Evolutionary conservation across 257 asterid genomes (phyloP).

Genomic region (Plectranthus barbatus): DNA sequence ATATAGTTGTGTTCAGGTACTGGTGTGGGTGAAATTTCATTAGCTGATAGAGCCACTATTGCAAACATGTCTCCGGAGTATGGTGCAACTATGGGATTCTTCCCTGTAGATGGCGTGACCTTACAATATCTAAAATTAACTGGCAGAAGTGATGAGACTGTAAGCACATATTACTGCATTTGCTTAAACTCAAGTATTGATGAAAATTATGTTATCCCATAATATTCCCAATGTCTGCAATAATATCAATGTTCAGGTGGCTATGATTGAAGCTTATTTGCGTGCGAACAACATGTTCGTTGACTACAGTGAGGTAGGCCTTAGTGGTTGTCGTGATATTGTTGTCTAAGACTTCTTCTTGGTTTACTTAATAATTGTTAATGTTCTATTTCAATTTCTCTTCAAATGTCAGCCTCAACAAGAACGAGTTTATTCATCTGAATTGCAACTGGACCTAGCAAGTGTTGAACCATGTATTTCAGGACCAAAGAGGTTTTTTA

Average conservation of each 20-base stretch:
- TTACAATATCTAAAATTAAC: conserved; percentile 80
- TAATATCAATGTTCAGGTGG: conserved; percentile 42
- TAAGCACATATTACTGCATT: conserved; percentile 27
- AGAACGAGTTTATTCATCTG: conserved; percentile 74
- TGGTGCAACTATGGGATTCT: conserved; percentile 99
- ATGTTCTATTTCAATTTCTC: conserved; percentile 8
- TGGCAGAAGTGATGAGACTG: conserved; percentile 93
- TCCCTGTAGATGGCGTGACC: conserved; percentile 93
- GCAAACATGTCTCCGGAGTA: conserved; percentile 99
- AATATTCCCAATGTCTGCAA: background rate
- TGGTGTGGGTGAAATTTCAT: conserved; percentile 76
- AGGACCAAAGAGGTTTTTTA: conserved; percentile 82
- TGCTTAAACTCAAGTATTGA: background rate
- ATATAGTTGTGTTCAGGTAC: conserved; percentile 39
- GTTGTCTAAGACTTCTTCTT: background rate
- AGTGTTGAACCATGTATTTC: conserved; percentile 86
- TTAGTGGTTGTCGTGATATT: background rate
- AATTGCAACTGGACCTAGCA: conserved; percentile 51
- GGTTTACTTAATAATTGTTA: conserved; percentile 3
- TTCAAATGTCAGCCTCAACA: conserved; percentile 63
- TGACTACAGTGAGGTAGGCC: conserved; percentile 70
- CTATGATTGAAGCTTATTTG: conserved; percentile 90
- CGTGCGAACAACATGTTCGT: conserved; percentile 92
- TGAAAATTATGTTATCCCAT: background rate
- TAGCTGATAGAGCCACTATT: conserved; percentile 98